phyloP scores from a whole-genome alignment of 2,329 filamentous ascomycete species.

The Triangularia setosa region DNA sequence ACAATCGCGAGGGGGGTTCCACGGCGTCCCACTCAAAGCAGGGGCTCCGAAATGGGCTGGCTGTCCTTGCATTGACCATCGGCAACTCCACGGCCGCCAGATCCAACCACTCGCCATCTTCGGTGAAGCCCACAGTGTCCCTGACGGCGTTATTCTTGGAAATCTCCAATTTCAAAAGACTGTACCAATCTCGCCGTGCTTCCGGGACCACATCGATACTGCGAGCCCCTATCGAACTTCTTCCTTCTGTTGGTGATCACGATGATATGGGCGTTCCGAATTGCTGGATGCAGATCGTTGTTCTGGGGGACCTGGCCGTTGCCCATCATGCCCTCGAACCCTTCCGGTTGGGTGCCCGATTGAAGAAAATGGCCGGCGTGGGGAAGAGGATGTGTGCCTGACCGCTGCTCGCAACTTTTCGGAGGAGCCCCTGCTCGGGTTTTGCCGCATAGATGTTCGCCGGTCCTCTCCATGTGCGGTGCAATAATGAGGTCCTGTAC shows the following conservation, averaged over 20 bases:
- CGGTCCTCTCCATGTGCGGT: neutral
- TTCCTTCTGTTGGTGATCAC: slow-evolving; percentile 1
- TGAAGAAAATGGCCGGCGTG: neutral
- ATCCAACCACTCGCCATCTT: neutral
- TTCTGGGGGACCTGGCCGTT: neutral
- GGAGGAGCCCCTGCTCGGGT: neutral
- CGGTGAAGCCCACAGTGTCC: neutral
- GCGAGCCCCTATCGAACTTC: neutral
- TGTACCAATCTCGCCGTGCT: slow-evolving; percentile 15
- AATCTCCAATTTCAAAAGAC: slow-evolving; percentile 8
- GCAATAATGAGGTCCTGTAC: neutral
- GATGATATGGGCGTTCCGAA: neutral
- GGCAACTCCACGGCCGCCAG: slow-evolving; percentile 10
- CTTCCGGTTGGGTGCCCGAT: neutral
- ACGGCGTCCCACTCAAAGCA: neutral
- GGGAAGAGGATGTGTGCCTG: neutral
- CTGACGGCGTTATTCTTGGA: slow-evolving; percentile 9
- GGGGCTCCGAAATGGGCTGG: slow-evolving; percentile 12
- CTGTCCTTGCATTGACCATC: slow-evolving; percentile 18
- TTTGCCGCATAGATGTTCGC: neutral
- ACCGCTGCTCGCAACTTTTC: neutral
- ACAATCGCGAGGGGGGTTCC: neutral
- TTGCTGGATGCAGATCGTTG: slow-evolving; percentile 1
- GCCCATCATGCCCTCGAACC: neutral
- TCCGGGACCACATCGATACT: neutral